Base-by-base conservation (phyloP, 352 stramenopile genomes). In the Phytopythium vexans region DNA sequence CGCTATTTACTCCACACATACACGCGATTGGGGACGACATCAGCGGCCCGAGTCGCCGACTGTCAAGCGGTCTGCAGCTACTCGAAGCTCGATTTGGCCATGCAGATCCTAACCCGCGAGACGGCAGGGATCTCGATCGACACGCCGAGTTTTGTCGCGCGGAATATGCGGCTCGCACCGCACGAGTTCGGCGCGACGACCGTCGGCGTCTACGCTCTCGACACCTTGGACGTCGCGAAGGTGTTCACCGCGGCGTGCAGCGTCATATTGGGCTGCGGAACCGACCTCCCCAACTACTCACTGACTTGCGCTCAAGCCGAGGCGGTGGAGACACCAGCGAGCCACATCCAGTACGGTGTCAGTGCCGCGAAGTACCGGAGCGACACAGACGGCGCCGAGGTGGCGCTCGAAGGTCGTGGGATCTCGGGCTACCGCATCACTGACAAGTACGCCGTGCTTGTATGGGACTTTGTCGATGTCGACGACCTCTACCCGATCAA, bases 401-500 rank as follows among this genome's bases (percentile, higher is more conserved):
- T 68, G 14, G 58, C 37, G 2, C 54, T n/a, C n/a, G n/a, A 80
- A 48, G 45, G 55, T 2, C 51, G 60, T 6, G 58, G 60, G 16
- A 41, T 68, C 4, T 68, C 60, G n/a, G 68, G 64, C 47, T 74
- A 70, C 27, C 54, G 56, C 3, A 61, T 74, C 41, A 39, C 51
- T 8, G 56, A 54, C 7, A 64, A 65, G 8, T 64, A 61, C 33
- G 66, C 57, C 33, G 60, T 79, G 16, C 41, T 79, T 31, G 55
- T 74, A 3, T 80, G 70, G 66, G 67, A 77, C 40, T 80, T 62
- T 47, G 70, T 77, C 11, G 70, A 80, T 43, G 56, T 49, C 4
- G 66, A 80, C 42, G 66, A 79, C 21, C 49, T 74, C 34, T 58
- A 72, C 31, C 65, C 69, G 14, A 39, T 68, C 21, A 49, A 39